Base-by-base conservation (phyloP, 257 asterid genomes). In the Agastache rugosa region DNA sequence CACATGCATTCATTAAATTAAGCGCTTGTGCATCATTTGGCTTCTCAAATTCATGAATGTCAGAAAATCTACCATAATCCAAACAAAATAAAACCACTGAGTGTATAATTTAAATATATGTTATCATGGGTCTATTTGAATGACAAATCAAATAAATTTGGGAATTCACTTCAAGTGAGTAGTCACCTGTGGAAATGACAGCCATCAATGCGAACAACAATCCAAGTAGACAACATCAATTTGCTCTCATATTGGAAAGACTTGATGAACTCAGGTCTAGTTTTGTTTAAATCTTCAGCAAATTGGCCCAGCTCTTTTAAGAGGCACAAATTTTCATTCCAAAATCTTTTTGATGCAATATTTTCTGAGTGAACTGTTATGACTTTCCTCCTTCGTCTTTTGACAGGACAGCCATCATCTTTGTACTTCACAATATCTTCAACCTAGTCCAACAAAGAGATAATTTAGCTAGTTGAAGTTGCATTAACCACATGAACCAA, bases 181-280 rank as follows among this genome's bases (percentile, higher is more conserved):
- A 20, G 47, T 84, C 79, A 90, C 97, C 97, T 85, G 82, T 90
- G 97, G 83, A 93, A 93, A 80, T 90, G 98, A 75, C 97, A 93
- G 65, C 98, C 98, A 84, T 93, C 97, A 54, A 93, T 51, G 53
- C 96, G 96, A 66, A 93, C 69, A 61, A 88, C 97, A 69, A 91
- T 83, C 96, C 97, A 93, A 29, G 89, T 90, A 35, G 81, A 85
- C 45, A 87, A 87, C 88, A 86, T 76, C 84, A 90, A 75, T 78
- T 75, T 80, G 82, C 84, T 76, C 83, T 86, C 91, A 34, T 82
- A 85, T 27, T 81, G 85, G 86, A 90, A 93, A 39, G 90, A 87
- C 71, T 86, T 86, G n/a, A 88, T 29, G 66, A 85, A 91, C 72
- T 87, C 91, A 0, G 91, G 83, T 65, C 84, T 85, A 56, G 83